Evolutionary conservation across 2,329 filamentous ascomycete species (phyloP).

Genomic region (Clonostachys solani): DNA sequence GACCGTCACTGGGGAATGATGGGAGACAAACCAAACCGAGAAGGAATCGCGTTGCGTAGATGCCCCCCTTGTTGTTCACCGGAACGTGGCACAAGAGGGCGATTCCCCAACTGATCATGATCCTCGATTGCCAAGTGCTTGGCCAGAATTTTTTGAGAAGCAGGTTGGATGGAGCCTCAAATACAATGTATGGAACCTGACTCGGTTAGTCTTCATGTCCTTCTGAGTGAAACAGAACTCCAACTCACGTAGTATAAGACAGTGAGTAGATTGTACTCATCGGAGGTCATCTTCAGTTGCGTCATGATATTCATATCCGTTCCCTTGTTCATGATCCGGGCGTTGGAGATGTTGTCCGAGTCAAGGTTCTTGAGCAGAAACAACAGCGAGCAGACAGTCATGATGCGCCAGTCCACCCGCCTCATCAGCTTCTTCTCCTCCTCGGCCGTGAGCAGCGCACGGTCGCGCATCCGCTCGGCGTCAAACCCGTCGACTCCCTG

Average conservation of each 20-base stretch:
- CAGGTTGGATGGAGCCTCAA: constrained; percentile 32
- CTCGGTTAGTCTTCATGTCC: background rate
- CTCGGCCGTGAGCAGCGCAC: constrained; percentile 12
- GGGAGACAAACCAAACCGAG: constrained; percentile 13
- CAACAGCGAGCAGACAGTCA: constrained; percentile 25
- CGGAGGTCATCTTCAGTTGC: constrained; percentile 29
- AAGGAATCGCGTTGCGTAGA: constrained; percentile 30
- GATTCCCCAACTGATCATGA: constrained; percentile 33
- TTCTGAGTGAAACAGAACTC: background rate
- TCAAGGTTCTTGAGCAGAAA: constrained; percentile 36
- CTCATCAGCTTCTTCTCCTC: constrained; percentile 15
- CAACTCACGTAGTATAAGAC: constrained; percentile 29
- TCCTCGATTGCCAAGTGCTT: constrained; percentile 31
- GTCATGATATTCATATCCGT: constrained; percentile 33
- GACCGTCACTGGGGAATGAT: background rate
- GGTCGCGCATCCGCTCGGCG: constrained; percentile 25
- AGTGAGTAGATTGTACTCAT: constrained; percentile 32
- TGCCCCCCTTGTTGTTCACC: constrained; percentile 26
- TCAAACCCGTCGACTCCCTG: constrained; percentile 22
- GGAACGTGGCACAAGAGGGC: constrained; percentile 24
- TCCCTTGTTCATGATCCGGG: constrained; percentile 35
- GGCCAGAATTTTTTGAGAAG: constrained; percentile 30
- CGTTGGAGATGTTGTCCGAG: constrained; percentile 32
- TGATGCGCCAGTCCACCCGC: constrained; percentile 15
- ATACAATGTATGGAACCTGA: constrained; percentile 30